Evolutionary conservation across 1,139 yeast species (phyloP).

Genomic region (Pneumocystis carinii): DNA sequence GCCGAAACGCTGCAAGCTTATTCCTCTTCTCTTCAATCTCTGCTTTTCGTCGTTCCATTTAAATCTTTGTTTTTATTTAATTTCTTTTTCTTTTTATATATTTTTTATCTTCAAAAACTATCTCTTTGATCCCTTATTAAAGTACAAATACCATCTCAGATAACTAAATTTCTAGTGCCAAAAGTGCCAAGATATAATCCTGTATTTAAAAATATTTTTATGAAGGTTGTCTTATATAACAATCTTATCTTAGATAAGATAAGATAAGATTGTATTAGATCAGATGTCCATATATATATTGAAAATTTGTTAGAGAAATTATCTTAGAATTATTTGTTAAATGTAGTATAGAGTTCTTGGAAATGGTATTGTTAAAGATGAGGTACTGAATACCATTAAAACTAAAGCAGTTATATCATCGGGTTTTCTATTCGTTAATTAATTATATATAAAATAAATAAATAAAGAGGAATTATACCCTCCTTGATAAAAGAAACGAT

Average conservation of each 20-base stretch:
- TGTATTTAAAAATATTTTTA: no score
- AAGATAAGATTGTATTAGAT: no score
- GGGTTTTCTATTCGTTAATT: slow-evolving; percentile 35
- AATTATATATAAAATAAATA: neutral
- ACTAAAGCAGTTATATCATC: slow-evolving; percentile 82
- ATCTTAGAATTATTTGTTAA: neutral
- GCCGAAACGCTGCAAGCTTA: slow-evolving; percentile 31
- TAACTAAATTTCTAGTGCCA: no score
- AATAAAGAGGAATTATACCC: slow-evolving; percentile 29
- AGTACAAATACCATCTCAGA: no score
- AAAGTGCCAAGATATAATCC: no score
- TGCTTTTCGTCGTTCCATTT: slow-evolving; percentile 19
- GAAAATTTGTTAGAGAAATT: neutral
- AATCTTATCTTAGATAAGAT: no score
- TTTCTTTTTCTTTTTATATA: neutral
- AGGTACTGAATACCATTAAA: slow-evolving; percentile 26
- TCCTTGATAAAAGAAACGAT: slow-evolving; percentile 60
- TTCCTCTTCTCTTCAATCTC: slow-evolving; percentile 36
- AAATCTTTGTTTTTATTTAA: neutral
- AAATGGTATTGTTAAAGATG: neutral
- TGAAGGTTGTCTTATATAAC: no score
- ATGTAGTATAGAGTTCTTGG: neutral
- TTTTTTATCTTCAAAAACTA: neutral
- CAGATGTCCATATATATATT: neutral
- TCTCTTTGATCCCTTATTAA: no score